These are phyloP conservation scores for Bruguiera hainesii DNA, from an alignment of 441 rosid species.

Conservation along the genomic window DNA sequence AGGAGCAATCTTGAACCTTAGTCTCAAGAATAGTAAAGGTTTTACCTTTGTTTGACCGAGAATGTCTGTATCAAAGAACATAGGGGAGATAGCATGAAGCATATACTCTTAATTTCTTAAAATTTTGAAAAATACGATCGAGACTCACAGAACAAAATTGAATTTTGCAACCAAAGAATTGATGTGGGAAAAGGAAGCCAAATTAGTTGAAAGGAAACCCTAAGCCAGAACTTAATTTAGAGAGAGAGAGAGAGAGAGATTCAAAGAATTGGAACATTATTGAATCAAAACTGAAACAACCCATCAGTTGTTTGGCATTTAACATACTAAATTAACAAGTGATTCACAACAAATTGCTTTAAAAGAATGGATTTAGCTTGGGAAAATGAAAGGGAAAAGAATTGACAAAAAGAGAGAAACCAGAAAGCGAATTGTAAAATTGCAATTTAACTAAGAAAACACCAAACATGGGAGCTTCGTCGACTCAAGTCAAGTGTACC, in stretches of 20 bases:
- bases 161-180: neutral
- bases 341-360: too few relatives aligned
- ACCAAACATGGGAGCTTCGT: slow-evolving; percentile 4
- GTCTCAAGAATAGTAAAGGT: too few relatives aligned
- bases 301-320: neutral
- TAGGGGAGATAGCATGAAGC: slow-evolving; percentile 12
- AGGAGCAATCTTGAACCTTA: too few relatives aligned
- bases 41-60: too few relatives aligned
- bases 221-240: neutral
- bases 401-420: neutral
- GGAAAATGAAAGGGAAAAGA: too few relatives aligned
- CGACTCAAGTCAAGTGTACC: neutral
- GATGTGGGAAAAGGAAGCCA: neutral
- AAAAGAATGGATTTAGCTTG: too few relatives aligned
- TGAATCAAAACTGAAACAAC: neutral
- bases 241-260: neutral
- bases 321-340: too few relatives aligned
- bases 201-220: slow-evolving; percentile 15
- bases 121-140: neutral
- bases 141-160: neutral
- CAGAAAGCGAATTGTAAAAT: neutral
- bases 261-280: neutral
- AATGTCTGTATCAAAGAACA: slow-evolving; percentile 2
- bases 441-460: slow-evolving; percentile 8
- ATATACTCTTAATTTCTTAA: too few relatives aligned